These are phyloP conservation scores for Massariosphaeria phaeospora DNA, from an alignment of 495 filamentous ascomycete species.

Conservation along the genomic window DNA sequence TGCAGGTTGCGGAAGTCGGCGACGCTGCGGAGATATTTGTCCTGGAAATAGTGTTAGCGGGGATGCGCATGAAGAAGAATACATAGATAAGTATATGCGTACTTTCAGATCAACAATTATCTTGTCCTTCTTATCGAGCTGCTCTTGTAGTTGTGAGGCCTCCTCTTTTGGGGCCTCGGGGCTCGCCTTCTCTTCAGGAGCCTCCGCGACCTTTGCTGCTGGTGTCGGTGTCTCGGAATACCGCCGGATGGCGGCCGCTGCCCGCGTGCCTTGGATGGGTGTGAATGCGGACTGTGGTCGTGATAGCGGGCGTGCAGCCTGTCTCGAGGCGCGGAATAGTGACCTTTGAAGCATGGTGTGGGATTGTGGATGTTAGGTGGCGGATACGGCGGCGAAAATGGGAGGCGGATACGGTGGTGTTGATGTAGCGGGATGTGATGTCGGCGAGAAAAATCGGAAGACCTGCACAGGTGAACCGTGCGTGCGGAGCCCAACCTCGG, in stretches of 20 bases:
- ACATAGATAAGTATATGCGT: constrained; percentile 23
- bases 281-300: constrained; percentile 8
- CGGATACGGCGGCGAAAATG: background rate
- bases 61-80: background rate
- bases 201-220: constrained; percentile 29
- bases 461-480: background rate
- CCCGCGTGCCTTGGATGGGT: constrained; percentile 17
- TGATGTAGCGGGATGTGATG: background rate
- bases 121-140: constrained; percentile 78
- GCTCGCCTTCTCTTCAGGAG: constrained; percentile 7
- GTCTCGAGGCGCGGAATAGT: constrained; percentile 22
- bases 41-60: constrained; percentile 48
- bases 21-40: constrained; percentile 85
- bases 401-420: constrained; percentile 1
- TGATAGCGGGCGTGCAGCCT: constrained; percentile 4
- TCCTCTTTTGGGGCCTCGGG: constrained; percentile 25
- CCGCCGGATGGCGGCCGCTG: constrained; percentile 21
- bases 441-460: constrained; percentile 12
- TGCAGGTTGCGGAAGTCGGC: constrained; percentile 97
- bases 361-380: background rate
- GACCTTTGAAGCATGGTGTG: constrained; percentile 33
- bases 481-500: background rate
- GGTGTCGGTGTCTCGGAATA: constrained; percentile 32
- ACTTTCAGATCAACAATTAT: constrained; percentile 87
- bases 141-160: constrained; percentile 50